Evolutionary conservation across 2,329 filamentous ascomycete species (phyloP), one percentile per base, ranked within the genome.

Genomic region (Neofusicoccum cordaticola): DNA sequence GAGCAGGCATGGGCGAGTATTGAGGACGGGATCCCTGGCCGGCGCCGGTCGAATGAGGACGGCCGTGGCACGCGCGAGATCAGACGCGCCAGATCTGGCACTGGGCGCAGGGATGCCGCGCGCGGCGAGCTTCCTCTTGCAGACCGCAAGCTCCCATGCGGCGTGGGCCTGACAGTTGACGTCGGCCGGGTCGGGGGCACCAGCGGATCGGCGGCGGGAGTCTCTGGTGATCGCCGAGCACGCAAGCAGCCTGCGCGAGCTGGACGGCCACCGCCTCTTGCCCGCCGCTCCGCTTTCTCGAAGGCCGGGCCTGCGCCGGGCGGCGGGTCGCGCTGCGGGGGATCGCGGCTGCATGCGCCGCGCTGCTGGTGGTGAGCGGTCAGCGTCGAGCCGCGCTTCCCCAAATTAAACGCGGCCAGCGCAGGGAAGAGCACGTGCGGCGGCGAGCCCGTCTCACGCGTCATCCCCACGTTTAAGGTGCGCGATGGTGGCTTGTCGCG

Each of bases 381-480:
- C 51, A 57, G 52, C 15, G n/a, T 13, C 27, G 9, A 47, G 27
- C 56, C 56, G 56, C 42, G 2, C 42, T 60, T 57, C 56, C 56
- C 56, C 56, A 60, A 60, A 60, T 60, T 60, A 60, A 58, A 47
- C 27, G 13, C 37, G 19, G 53, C 22, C 37, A 44, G 11, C 17
- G 19, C 41, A 57, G 53, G 39, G 53, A 41, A 44, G 12, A 57
- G 53, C 53, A 57, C 53, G 53, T 57, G 53, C 53, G 27, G 53
- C 37, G 39, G 39, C 39, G 37, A 34, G 53, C 39, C 44, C 39
- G 34, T 35, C 42, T 44, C 56, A 60, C 39, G 41, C 56, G 56
- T 47, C 56, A 60, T 60, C 56, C 56, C 56, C 56, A 37, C 41
- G 42, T 52, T 52, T 52, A 52, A 39, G 34, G 50, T 34, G 47